A percentile compares a stretch with the other conserved stretches of the same genome.
phyloP scores from a whole-genome alignment of 495 filamentous ascomycete genomes.

The Massariosphaeria phaeospora region DNA sequence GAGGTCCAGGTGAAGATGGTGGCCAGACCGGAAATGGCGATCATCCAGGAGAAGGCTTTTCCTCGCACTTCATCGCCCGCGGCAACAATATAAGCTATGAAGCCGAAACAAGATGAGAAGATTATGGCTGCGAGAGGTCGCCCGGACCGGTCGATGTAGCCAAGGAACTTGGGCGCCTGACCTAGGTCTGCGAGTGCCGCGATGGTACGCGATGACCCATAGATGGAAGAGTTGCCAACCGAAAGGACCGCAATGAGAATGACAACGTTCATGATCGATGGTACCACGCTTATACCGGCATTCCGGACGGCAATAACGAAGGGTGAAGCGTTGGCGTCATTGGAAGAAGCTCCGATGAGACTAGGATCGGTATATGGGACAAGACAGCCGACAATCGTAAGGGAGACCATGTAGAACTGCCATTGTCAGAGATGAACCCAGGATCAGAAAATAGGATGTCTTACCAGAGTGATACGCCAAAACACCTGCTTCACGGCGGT shows the following conservation, averaged over 20 bases:
- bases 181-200: conserved; percentile 40
- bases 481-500: conserved; percentile 91
- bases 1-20: conserved; percentile 93
- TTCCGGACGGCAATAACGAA: conserved; percentile 41
- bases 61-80: conserved; percentile 61
- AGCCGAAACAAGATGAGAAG: conserved; percentile 65
- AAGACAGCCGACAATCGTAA: conserved; percentile 40
- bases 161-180: conserved; percentile 40
- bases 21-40: conserved; percentile 82
- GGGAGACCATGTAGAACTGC: conserved; percentile 40
- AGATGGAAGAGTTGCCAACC: conserved; percentile 41
- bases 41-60: conserved; percentile 78
- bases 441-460: background rate
- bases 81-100: conserved; percentile 64
- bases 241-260: conserved; percentile 40
- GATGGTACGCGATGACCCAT: conserved; percentile 41
- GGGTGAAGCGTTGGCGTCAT: conserved; percentile 36
- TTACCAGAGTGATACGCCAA: conserved; percentile 78
- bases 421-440: background rate
- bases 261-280: conserved; percentile 42
- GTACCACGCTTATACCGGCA: conserved; percentile 39
- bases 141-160: conserved; percentile 42
- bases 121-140: conserved; percentile 60
- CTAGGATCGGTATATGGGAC: conserved; percentile 37
- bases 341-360: conserved; percentile 33